Percentiles rank a stretch among this genome's conserved stretches.
phyloP scores from a whole-genome alignment of 306 rosid species.

The Biancaea sappan region DNA sequence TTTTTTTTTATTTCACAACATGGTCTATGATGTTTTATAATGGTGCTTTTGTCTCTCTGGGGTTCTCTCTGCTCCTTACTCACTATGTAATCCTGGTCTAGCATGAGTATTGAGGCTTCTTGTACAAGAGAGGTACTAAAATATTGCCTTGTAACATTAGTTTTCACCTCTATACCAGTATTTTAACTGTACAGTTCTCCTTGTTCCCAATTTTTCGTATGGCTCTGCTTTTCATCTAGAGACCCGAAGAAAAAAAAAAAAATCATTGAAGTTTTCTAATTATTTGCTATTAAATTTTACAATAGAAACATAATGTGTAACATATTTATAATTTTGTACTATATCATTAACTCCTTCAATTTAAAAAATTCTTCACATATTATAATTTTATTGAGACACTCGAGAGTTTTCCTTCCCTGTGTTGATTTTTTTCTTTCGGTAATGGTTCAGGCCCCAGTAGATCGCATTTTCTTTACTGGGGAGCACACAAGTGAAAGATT shows the following conservation, averaged over 20 bases:
- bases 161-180: background rate
- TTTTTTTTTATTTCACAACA: background rate
- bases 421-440: background rate
- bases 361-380: too few relatives aligned
- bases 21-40: background rate
- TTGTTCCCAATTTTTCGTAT: background rate
- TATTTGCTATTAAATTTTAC: too few relatives aligned
- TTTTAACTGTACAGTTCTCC: background rate
- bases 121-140: background rate
- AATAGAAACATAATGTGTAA: too few relatives aligned
- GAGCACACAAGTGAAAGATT: slow-evolving; percentile 92
- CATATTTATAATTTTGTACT: too few relatives aligned
- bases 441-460: slow-evolving; percentile 69
- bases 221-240: slow-evolving; percentile 12
- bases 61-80: background rate
- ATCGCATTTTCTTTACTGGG: slow-evolving; percentile 76
- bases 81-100: background rate
- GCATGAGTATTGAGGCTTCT: background rate
- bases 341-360: too few relatives aligned
- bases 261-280: background rate
- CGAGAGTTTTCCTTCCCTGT: background rate
- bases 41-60: background rate
- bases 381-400: too few relatives aligned
- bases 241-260: background rate
- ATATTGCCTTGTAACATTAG: background rate